Percentiles rank a stretch among this genome's conserved stretches.
These are phyloP conservation scores for Nakazawaea sp. DNA, from an alignment of 805 yeast species.

Conservation along the genomic window DNA sequence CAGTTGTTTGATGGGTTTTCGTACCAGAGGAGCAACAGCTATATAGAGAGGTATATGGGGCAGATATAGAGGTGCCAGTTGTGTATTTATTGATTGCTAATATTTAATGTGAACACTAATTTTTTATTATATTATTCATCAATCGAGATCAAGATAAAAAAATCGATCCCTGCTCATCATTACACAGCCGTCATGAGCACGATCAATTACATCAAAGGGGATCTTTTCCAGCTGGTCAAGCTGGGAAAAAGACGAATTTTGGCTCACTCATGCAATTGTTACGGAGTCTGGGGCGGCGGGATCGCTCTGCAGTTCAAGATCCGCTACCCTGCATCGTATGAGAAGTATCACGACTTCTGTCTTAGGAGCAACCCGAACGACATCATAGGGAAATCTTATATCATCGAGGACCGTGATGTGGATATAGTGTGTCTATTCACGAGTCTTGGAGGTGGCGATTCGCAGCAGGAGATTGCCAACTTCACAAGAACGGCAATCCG, in stretches of 20 bases:
- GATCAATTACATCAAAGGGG: constrained; percentile 46
- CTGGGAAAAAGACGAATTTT: constrained; percentile 27
- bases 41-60: constrained; percentile 22
- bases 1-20: constrained; percentile 34
- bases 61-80: too few relatives aligned
- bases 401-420: constrained; percentile 23
- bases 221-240: constrained; percentile 37
- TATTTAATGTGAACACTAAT: too few relatives aligned
- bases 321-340: constrained; percentile 52
- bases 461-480: constrained; percentile 37
- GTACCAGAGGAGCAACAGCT: constrained; percentile 33
- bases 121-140: too few relatives aligned
- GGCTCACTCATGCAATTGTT: constrained; percentile 77
- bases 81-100: too few relatives aligned
- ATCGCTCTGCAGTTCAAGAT: constrained; percentile 54
- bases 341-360: constrained; percentile 40
- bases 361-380: constrained; percentile 15
- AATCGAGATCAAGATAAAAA: too few relatives aligned
- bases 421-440: constrained; percentile 70
- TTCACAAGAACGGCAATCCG: constrained; percentile 44
- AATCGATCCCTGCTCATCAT: too few relatives aligned
- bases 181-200: background rate
- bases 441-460: constrained; percentile 46
- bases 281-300: constrained; percentile 84
- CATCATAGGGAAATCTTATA: constrained; percentile 49